Conservation (phyloP, 805 yeast species). For the Spathaspora sp. region DNA sequence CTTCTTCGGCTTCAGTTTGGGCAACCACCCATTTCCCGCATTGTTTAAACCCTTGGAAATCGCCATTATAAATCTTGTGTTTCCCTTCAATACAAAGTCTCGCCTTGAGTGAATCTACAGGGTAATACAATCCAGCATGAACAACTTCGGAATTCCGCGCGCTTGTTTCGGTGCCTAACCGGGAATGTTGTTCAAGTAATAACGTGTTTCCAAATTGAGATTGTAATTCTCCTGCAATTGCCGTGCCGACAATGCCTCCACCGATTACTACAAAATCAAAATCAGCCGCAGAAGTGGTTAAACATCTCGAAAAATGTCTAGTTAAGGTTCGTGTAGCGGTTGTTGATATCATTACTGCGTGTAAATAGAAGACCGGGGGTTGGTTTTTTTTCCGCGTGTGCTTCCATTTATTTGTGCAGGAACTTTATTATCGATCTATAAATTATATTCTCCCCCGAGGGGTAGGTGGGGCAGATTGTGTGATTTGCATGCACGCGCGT, state of each 20-base stretch:
- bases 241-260: slow-evolving; percentile 82
- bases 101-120: slow-evolving; percentile 62
- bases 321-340: not conserved
- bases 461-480: too few relatives aligned
- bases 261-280: slow-evolving; percentile 75
- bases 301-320: not conserved
- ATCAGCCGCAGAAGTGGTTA: slow-evolving; percentile 26
- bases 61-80: slow-evolving; percentile 52
- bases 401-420: too few relatives aligned
- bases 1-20: slow-evolving; percentile 60
- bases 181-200: slow-evolving; percentile 63
- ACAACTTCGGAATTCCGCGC: slow-evolving; percentile 91
- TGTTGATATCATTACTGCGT: not conserved
- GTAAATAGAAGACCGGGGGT: too few relatives aligned
- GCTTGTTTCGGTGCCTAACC: slow-evolving; percentile 76
- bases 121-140: slow-evolving; percentile 87
- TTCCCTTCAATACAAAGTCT: slow-evolving; percentile 75
- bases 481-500: too few relatives aligned
- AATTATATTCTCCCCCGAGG: too few relatives aligned
- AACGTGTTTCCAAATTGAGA: slow-evolving; percentile 50
- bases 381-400: too few relatives aligned
- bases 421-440: too few relatives aligned
- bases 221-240: slow-evolving; percentile 69
- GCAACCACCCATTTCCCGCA: slow-evolving; percentile 92
- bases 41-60: slow-evolving; percentile 40